Base-by-base conservation (phyloP, 163 green algal genomes). In the Prototheca wickerhamii region DNA sequence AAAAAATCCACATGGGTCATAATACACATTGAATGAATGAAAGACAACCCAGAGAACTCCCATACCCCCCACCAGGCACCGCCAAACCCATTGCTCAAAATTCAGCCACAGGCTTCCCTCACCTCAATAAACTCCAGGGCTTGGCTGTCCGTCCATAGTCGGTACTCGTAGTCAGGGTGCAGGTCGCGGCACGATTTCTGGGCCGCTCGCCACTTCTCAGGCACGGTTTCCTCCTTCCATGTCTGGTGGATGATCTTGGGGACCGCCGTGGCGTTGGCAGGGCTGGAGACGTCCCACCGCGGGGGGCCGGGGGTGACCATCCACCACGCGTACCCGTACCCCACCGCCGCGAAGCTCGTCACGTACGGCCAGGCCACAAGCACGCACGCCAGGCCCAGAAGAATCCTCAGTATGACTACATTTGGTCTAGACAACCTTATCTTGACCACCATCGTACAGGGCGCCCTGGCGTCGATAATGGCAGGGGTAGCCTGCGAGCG, bases 181-280 rank as follows among this genome's bases (percentile, higher is more conserved):
- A 71, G 46, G 32, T 68, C 61, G 3, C 60, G 60, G 62, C 73
- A 87, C 15, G 77, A 81, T 55, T 83, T 40, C 58, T 73, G 71
- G 4, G 81, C 81, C 4, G 66, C 63, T 37, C 60, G 31, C 81
- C 81, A 88, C 57, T 83, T 73, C 29, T 74, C 54, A 17, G 81
- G 81, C 12, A 88, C 42, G 31, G 81, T 28, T 4, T 58, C 51
- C 7, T 58, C 64, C 62, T 80, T 78, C 81, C 81, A 88, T 8
- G 78, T 88, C 61, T 88, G 81, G 50, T 88, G 81, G 18, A 88
- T 67, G 30, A 86, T 64, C 56, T 69, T 71, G 4, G 81, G 81
- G 20, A 87, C 72, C 33, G 30, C 49, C 4, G 32, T 26, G n/a
- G 3, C 29, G 25, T 20, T 26, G 5, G 4, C 21, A 4, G 5